Evolutionary conservation across 1,284 basidiomycete species (phyloP).

Genomic region (Pulchroboletus neoregius): DNA sequence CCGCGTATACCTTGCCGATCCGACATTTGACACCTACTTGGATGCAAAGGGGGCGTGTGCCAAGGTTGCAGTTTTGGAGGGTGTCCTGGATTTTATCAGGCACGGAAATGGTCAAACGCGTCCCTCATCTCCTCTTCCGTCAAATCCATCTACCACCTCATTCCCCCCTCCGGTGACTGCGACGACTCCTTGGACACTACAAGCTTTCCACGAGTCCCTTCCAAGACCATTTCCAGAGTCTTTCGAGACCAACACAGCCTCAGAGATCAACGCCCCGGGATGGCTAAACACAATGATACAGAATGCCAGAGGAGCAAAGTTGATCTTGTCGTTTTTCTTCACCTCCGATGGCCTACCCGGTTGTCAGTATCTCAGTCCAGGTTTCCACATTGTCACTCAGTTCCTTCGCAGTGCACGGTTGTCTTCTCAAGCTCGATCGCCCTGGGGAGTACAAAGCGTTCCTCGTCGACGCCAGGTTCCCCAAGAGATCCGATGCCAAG

Average conservation of each 20-base stretch:
- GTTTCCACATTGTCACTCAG: conserved; percentile 7
- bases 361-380: conserved; percentile 34
- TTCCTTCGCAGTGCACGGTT: conserved; percentile 49
- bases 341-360: conserved; percentile 39
- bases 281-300: conserved; percentile 55
- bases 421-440: conserved; percentile 52
- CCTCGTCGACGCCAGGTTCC: conserved; percentile 55
- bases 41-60: conserved; percentile 55
- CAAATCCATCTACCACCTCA: background rate
- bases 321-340: conserved; percentile 45
- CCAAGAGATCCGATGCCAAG: conserved; percentile 58
- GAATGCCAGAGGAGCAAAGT: conserved; percentile 44
- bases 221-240: conserved; percentile 55
- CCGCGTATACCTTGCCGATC: conserved; percentile 48
- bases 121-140: conserved; percentile 22
- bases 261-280: conserved; percentile 48
- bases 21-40: conserved; percentile 36
- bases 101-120: conserved; percentile 45
- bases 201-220: conserved; percentile 54
- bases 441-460: conserved; percentile 50
- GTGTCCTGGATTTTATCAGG: conserved; percentile 53
- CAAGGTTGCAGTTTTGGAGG: conserved; percentile 45
- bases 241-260: conserved; percentile 40
- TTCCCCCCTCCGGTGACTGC: background rate
- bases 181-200: conserved; percentile 38